A percentile compares a stretch with the other conserved stretches of the same genome.
Evolutionary conservation across 2,329 filamentous ascomycete species (phyloP).

Genomic region (Geosmithia putterillii): DNA sequence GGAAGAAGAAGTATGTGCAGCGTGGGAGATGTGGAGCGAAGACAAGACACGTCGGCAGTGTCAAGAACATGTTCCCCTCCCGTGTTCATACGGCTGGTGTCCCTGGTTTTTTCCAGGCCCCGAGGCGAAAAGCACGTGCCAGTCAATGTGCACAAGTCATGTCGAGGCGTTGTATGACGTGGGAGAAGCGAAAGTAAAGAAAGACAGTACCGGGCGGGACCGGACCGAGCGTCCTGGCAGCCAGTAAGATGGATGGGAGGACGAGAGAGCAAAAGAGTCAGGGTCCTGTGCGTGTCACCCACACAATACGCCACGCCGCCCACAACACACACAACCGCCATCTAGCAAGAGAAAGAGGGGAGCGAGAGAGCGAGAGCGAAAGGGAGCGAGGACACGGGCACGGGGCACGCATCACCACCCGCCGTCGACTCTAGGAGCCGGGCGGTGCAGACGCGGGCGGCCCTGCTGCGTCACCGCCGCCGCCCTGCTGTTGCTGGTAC

Average conservation of each 20-base stretch:
- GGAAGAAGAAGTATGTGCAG: background rate
- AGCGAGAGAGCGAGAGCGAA: background rate
- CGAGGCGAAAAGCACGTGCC: constrained; percentile 6
- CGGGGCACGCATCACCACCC: too few species aligned
- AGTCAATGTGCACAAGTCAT: constrained; percentile 2
- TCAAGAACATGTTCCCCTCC: background rate
- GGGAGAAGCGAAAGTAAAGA: too few species aligned
- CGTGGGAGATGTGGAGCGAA: background rate
- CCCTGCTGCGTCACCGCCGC: constrained; percentile 20
- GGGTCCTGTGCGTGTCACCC: too few species aligned
- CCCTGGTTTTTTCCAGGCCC: background rate
- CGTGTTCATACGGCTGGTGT: background rate
- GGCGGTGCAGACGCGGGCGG: constrained; percentile 18
- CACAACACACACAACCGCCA: background rate
- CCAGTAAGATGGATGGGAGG: too few species aligned
- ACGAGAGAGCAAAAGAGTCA: constrained; percentile 1
- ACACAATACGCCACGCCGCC: constrained; percentile 2
- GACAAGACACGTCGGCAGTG: too few species aligned
- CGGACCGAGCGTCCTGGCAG: too few species aligned
- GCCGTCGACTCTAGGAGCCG: constrained; percentile 16
- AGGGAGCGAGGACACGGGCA: too few species aligned
- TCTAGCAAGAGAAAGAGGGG: constrained; percentile 1
- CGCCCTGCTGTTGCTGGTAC: constrained; percentile 26
- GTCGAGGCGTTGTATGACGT: too few species aligned
- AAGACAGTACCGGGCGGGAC: too few species aligned